Evolutionary conservation across 2,329 filamentous ascomycete genomes (phyloP).

Genomic region (Colletotrichum lindemuthianum): DNA sequence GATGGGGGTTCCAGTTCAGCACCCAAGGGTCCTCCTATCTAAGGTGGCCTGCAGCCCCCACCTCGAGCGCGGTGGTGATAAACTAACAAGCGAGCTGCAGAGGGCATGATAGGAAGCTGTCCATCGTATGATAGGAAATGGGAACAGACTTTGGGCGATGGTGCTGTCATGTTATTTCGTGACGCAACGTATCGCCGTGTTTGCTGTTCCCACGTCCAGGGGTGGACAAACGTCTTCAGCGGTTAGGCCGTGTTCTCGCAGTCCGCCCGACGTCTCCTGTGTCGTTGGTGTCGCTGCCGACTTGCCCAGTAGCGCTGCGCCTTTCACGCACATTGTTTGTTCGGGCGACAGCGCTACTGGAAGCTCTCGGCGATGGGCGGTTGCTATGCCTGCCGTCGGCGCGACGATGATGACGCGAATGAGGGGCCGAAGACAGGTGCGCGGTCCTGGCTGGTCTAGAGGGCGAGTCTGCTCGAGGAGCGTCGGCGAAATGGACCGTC

Average conservation of each 20-base stretch:
- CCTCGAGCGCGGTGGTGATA: not conserved
- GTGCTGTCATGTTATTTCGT: slow-evolving; percentile 10
- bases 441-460: not conserved
- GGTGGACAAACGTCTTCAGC: slow-evolving; percentile 8
- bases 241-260: slow-evolving; percentile 21
- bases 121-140: slow-evolving; percentile 13
- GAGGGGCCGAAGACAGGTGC: not conserved
- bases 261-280: slow-evolving; percentile 24
- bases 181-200: slow-evolving; percentile 2
- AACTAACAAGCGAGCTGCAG: not conserved
- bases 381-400: slow-evolving; percentile 5
- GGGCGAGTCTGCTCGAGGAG: slow-evolving; percentile 1
- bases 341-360: not conserved
- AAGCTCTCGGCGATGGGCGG: slow-evolving; percentile 16
- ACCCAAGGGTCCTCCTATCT: not conserved
- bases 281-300: slow-evolving; percentile 1
- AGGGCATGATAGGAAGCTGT: not conserved
- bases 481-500: slow-evolving; percentile 33
- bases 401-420: slow-evolving; percentile 19
- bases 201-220: slow-evolving; percentile 1
- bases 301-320: slow-evolving; percentile 10
- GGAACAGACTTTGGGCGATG: not conserved
- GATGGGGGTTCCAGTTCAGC: too few species aligned
- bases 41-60: slow-evolving; percentile 8
- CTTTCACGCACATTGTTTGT: slow-evolving; percentile 16